These are phyloP conservation scores for Achaetomium macrosporum DNA, from an alignment of 2,329 filamentous ascomycete genomes.

Conservation along the genomic window DNA sequence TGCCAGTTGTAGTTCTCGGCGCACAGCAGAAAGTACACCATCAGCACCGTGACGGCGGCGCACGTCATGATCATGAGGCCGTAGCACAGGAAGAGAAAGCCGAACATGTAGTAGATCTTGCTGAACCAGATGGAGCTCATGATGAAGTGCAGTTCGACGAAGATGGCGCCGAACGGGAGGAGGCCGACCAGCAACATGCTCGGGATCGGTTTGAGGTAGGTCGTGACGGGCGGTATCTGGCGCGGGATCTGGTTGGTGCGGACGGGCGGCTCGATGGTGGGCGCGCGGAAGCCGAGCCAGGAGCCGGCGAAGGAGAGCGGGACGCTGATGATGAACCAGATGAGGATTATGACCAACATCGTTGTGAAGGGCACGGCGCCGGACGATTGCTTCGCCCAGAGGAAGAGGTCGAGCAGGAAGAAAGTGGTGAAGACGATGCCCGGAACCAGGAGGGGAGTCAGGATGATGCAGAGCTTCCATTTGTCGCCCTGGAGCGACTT, in stretches of 20 bases:
- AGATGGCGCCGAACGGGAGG: conserved; percentile 91
- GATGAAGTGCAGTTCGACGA: conserved; percentile 98
- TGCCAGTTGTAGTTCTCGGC: conserved; percentile 99
- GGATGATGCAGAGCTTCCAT: conserved; percentile 89
- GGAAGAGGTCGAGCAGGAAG: conserved; percentile 92
- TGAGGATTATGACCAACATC: conserved; percentile 86
- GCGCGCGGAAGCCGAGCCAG: conserved; percentile 83
- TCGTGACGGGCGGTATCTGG: conserved; percentile 80
- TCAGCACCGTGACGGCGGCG: conserved; percentile 82
- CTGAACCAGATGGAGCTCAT: conserved; percentile 99
- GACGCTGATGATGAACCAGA: conserved; percentile 97
- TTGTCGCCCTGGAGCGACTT: conserved; percentile 87
- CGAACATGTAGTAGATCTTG: conserved; percentile 99
- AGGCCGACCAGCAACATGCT: conserved; percentile 90
- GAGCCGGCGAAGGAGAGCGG: conserved; percentile 85
- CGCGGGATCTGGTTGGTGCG: conserved; percentile 97
- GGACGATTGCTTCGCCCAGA: conserved; percentile 88
- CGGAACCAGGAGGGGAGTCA: conserved; percentile 82
- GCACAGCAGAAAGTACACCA: conserved; percentile 95
- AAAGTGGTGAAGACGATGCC: conserved; percentile 80
- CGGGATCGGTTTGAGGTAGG: conserved; percentile 79
- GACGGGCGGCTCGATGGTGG: conserved; percentile 69
- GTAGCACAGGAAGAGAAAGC: conserved; percentile 96
- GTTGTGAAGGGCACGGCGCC: conserved; percentile 94
- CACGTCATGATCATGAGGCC: conserved; percentile 95